A percentile compares a stretch with the other conserved stretches of the same genome.
Evolutionary conservation across 73 alveolate species (phyloP).

Genomic region (Paramecium tetraurelia): DNA sequence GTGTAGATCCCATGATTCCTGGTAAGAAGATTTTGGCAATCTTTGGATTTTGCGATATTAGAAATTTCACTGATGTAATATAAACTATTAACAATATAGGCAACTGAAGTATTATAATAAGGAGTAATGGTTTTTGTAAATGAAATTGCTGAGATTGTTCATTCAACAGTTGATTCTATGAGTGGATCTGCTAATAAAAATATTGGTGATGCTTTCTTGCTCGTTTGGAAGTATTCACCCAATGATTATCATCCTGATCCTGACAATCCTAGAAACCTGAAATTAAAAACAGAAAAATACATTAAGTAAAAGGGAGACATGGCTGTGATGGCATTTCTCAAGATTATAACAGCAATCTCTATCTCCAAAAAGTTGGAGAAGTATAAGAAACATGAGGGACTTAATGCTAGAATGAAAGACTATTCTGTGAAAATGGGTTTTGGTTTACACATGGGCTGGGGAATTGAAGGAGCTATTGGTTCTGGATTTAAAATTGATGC

Average conservation of each 20-base stretch:
- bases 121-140: conserved; percentile 96
- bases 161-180: conserved; percentile 79
- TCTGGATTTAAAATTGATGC: conserved; percentile 93
- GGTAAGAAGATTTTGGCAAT: conserved; percentile 93
- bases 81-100: neutral
- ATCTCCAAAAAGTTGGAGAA: conserved; percentile 70
- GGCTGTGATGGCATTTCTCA: conserved; percentile 70
- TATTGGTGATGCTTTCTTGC: conserved; percentile 97
- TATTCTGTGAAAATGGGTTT: conserved; percentile 91
- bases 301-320: conserved; percentile 66
- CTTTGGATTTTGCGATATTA: conserved; percentile 97
- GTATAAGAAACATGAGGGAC: conserved; percentile 74
- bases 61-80: conserved; percentile 90
- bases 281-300: conserved; percentile 48
- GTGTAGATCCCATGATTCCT: conserved; percentile 95
- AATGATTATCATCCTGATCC: conserved; percentile 75
- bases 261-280: conserved; percentile 68
- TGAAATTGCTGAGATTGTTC: conserved; percentile 96
- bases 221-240: conserved; percentile 92
- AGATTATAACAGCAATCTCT: conserved; percentile 77
- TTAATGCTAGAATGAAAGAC: conserved; percentile 76
- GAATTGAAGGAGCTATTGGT: conserved; percentile 97
- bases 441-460: conserved; percentile 96
- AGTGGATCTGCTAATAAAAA: conserved; percentile 97
- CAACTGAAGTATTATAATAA: conserved; percentile 95